These are phyloP conservation scores for Phaeoacremonium minimum DNA, from an alignment of 2,329 filamentous ascomycete species.

Conservation along the genomic window DNA sequence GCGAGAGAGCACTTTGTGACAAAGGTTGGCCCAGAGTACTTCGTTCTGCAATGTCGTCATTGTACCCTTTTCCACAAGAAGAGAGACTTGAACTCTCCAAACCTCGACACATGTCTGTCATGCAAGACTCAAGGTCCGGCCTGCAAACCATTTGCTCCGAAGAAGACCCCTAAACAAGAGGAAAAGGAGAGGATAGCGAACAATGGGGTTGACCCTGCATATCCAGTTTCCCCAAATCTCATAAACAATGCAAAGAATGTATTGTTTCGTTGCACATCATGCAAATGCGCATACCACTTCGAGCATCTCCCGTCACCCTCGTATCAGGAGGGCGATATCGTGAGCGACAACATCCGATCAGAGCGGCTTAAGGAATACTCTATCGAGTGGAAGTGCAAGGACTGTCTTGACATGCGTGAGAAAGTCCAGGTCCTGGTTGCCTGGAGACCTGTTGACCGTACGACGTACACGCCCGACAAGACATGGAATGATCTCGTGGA, in stretches of 20 bases:
- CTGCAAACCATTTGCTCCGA: slow-evolving; percentile 71
- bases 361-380: slow-evolving; percentile 70
- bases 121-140: slow-evolving; percentile 64
- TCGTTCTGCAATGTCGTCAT: slow-evolving; percentile 84
- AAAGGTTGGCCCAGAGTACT: slow-evolving; percentile 71
- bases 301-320: slow-evolving; percentile 66
- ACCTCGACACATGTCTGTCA: slow-evolving; percentile 65
- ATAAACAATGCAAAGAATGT: slow-evolving; percentile 74
- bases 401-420: slow-evolving; percentile 60
- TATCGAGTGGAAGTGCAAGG: slow-evolving; percentile 72
- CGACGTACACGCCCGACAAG: slow-evolving; percentile 48
- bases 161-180: slow-evolving; percentile 73
- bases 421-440: slow-evolving; percentile 80
- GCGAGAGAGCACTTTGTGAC: slow-evolving; percentile 83
- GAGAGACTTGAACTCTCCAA: slow-evolving; percentile 67
- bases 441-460: slow-evolving; percentile 70
- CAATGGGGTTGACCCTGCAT: slow-evolving; percentile 71
- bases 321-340: slow-evolving; percentile 24
- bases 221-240: slow-evolving; percentile 53
- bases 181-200: slow-evolving; percentile 80
- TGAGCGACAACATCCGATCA: slow-evolving; percentile 44
- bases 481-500: slow-evolving; percentile 56
- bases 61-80: slow-evolving; percentile 68
- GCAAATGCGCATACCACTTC: slow-evolving; percentile 77
- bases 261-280: slow-evolving; percentile 77